Base-by-base conservation (phyloP, 1,284 basidiomycete genomes). In the Irpex sp. region DNA sequence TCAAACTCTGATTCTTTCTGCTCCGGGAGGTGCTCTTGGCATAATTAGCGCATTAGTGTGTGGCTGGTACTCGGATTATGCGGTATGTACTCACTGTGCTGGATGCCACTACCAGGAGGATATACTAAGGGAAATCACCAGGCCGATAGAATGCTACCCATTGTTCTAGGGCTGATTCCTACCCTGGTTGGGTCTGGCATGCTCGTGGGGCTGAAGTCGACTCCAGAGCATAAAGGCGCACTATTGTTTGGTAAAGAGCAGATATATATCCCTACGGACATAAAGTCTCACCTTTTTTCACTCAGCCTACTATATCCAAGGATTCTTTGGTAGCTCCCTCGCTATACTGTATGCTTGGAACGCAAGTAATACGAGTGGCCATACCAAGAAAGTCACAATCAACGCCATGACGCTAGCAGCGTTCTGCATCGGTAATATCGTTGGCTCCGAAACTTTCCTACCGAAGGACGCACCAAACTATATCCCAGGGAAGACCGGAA, bases 351-450 rank as follows among this genome's bases (percentile, higher is more conserved):
- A 88, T 66, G 84, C 85, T 0, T 89, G 86, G 68, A 88, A 88
- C 62, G 85, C 86, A 0, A 84, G 83, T 58, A 89, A 90, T 69
- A 88, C 84, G 0, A 81, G 82, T 54, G 88, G 87, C 1, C 83
- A 86, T 60, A 89, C 86, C 1, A 89, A 90, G 78, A 90, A 89
- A 76, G 78, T 77, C 62, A 86, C 85, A 0, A 78, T 88, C 61
- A 88, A 89, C 66, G 83, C 85, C 1, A 75, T 88, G 75, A 88
- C 86, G 0, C 74, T 89, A 0, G 76, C 81, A 0, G 75, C 82
- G 0, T 89, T 89, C 72, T 81, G 79, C 58, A 66, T 85, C 8
- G 84, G 84, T 0, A 88, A 89, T 67, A 83, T 87, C 56, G 77
- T 86, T 36, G 86, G 84, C 4, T 80, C 85, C 2, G 85, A 86